Conservation (phyloP, 2,329 filamentous ascomycete genomes). For the Sordariomycetes sp. region DNA sequence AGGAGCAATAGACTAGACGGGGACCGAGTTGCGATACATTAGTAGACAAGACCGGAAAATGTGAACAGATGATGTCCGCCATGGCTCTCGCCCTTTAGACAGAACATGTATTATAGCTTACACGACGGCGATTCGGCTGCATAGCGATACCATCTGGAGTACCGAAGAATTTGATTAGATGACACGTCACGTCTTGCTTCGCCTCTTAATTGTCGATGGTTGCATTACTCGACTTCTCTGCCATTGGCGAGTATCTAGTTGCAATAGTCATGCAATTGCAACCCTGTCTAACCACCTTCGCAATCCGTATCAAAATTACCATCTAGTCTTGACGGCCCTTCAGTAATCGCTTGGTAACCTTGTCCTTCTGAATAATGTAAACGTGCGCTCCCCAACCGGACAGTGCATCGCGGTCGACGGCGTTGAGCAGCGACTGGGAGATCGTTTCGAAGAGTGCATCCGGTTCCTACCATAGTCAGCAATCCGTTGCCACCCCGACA, state of each 20-base stretch:
- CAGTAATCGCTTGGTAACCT: constrained; percentile 97
- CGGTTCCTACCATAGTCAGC: constrained; percentile 48
- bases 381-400: constrained; percentile 98
- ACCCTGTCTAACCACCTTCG: no score
- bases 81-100: background rate
- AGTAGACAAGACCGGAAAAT: constrained; percentile 7
- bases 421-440: constrained; percentile 90
- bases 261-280: background rate
- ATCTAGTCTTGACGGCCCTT: constrained; percentile 90
- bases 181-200: no score
- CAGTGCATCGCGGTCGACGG: constrained; percentile 90
- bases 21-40: no score
- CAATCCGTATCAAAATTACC: background rate
- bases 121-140: background rate
- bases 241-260: constrained; percentile 16
- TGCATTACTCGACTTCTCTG: constrained; percentile 1
- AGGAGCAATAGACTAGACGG: constrained; percentile 37
- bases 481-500: no score
- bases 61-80: constrained; percentile 6
- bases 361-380: constrained; percentile 99
- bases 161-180: no score
- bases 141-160: no score
- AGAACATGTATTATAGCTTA: background rate
- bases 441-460: constrained; percentile 98
- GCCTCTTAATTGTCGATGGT: no score